Evolutionary conservation across 2,329 filamentous ascomycete species (phyloP).

Genomic region (Cladosporium austrohemisphaericum): DNA sequence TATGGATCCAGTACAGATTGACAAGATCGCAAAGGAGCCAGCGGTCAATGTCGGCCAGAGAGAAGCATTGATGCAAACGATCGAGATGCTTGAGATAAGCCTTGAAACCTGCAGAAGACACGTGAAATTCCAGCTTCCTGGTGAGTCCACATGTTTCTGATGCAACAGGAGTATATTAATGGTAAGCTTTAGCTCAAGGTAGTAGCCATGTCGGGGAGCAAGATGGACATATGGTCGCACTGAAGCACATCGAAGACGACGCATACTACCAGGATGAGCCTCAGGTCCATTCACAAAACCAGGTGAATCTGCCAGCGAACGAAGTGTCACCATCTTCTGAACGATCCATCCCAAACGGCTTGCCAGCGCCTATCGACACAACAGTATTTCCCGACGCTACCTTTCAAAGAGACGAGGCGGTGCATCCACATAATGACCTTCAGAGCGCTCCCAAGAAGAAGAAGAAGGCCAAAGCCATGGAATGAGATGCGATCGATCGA

Average conservation of each 20-base stretch:
- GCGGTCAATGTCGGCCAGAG: background rate
- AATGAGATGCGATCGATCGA: background rate
- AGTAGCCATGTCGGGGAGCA: too few species aligned
- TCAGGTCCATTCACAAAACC: background rate
- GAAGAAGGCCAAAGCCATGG: slow-evolving; percentile 17
- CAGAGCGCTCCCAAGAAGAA: background rate
- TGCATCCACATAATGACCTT: background rate
- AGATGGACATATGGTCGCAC: too few species aligned
- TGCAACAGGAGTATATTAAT: too few species aligned
- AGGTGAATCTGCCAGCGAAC: background rate
- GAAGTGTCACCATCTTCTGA: background rate
- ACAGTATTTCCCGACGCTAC: background rate
- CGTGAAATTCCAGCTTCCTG: background rate
- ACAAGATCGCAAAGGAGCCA: slow-evolving; percentile 1
- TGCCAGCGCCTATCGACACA: background rate
- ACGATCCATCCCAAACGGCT: background rate
- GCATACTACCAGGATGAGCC: background rate
- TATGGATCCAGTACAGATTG: background rate
- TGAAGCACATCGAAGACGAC: background rate
- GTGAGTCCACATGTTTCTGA: background rate
- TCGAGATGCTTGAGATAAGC: background rate
- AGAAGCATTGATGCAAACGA: background rate
- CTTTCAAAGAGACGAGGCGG: background rate
- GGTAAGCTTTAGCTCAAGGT: too few species aligned
- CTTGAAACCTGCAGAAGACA: slow-evolving; percentile 4